Base-by-base conservation (phyloP, 805 yeast species). In the Candida sithepensis region DNA sequence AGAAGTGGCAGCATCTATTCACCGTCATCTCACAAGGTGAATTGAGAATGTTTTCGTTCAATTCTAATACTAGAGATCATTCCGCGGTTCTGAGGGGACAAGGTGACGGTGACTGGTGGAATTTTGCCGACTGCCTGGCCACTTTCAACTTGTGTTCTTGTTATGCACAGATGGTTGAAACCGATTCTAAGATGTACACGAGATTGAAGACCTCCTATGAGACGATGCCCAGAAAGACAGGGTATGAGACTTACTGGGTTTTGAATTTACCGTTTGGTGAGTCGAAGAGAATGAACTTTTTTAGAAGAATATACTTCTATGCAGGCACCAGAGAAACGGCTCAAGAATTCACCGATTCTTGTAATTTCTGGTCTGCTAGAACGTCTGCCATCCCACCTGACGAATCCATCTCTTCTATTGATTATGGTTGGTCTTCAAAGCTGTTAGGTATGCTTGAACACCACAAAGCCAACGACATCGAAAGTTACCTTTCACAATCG, bases 331-430 rank as follows among this genome's bases (percentile, higher is more conserved):
- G 70, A 21, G 86, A 82, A 54, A 78, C 79, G 49, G 94, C 96
- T 0, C 67, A 69, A 39, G 85, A 81, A 59, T 88, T 79, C 64
- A 80, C 86, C 16, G 78, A 84, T 55, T 81, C 92, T 4, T 83
- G 94, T 66, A 90, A 89, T 64, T 90, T 87, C 63, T 90, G 97
- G 96, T 88, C 95, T 2, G 87, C 92, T 2, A 77, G 94, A 54
- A 77, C 86, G 33, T 84, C 96, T 6, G 84, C 90, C 14, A 83
- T 88, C 19, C 96, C 96, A 3, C 74, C 82, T 0, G 86, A 83
- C 57, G 84, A 81, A 46, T 81, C 85, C 52, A 73, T 87, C 28
- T 81, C 89, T 2, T 82, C 92, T 5, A 77, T 83, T 49, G 95
- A 90, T 61, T 89, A 81, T 61, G 96, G 96, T 2, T 89, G 96